These are phyloP conservation scores for Rhizopus delemar DNA, from an alignment of 371 early-diverging fungal species.

Conservation along the genomic window DNA sequence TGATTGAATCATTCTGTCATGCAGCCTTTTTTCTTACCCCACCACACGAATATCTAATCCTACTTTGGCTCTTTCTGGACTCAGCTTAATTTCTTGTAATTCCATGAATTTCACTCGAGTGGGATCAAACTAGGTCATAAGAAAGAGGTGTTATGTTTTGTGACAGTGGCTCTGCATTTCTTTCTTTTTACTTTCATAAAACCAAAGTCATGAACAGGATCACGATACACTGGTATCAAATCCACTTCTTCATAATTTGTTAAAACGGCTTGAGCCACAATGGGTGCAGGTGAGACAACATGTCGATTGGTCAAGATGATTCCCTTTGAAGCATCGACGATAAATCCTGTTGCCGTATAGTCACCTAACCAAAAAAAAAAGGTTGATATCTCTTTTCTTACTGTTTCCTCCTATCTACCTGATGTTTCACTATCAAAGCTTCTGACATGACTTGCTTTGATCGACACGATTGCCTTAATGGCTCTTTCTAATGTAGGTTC, in stretches of 20 bases:
- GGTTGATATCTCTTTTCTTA: background rate
- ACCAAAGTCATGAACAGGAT: conserved; percentile 93
- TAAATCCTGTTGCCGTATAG: conserved; percentile 87
- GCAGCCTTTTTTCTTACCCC: conserved; percentile 43
- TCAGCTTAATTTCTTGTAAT: conserved; percentile 69
- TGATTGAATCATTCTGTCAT: background rate
- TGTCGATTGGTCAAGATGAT: conserved; percentile 90
- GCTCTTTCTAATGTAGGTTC: conserved; percentile 75
- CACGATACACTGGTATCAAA: conserved; percentile 77
- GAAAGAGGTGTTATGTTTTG: background rate
- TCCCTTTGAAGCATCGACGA: conserved; percentile 84
- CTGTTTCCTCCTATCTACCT: conserved; percentile 21
- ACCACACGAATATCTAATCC: conserved; percentile 86
- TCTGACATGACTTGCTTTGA: conserved; percentile 82
- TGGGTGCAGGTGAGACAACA: conserved; percentile 85
- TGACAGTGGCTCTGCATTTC: background rate
- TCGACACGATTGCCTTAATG: conserved; percentile 82
- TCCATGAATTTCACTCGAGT: conserved; percentile 72
- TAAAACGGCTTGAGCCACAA: conserved; percentile 81
- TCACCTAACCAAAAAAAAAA: conserved; percentile 41
- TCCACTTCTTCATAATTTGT: conserved; percentile 90
- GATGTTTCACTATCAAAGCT: conserved; percentile 91
- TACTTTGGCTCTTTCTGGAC: conserved; percentile 78
- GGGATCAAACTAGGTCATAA: conserved; percentile 75
- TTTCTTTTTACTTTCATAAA: conserved; percentile 46